phyloP scores from a whole-genome alignment of 257 asterid species.

The Penstemon newberryi region DNA sequence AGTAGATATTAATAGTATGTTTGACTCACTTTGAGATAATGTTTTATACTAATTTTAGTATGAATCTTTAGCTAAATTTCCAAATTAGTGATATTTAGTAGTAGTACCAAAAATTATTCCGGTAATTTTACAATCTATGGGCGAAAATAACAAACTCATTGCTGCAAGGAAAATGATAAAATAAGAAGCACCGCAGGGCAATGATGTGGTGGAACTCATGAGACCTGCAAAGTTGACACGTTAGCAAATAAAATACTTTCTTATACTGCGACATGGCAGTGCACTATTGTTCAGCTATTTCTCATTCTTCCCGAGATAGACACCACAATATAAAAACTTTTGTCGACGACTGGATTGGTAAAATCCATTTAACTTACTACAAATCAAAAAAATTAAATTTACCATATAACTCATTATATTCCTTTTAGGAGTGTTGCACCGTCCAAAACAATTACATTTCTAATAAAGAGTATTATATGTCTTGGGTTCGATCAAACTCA shows the following conservation, averaged over 20 bases:
- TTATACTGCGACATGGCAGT: constrained; percentile 25
- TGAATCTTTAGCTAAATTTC: too few species aligned
- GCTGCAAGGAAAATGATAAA: neutral
- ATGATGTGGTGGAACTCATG: constrained; percentile 10
- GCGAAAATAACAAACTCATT: too few species aligned
- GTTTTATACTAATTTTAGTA: too few species aligned
- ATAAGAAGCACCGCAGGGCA: neutral
- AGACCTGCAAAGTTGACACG: constrained; percentile 18
- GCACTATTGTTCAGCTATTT: neutral
- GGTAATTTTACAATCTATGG: neutral
- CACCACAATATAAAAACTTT: too few species aligned
- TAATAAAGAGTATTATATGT: too few species aligned
- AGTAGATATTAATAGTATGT: too few species aligned
- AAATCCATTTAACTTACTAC: neutral
- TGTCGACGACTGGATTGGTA: neutral
- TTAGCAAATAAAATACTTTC: neutral
- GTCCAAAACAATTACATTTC: too few species aligned
- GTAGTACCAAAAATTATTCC: too few species aligned
- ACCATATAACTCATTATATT: neutral
- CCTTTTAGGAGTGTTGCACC: neutral
- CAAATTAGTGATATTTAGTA: neutral
- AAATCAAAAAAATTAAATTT: neutral
- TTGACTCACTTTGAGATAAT: too few species aligned
- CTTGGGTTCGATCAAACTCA: too few species aligned
- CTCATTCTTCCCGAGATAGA: neutral